Percentiles rank a stretch among this genome's conserved stretches.
phyloP scores from a whole-genome alignment of 805 yeast genomes.

The Saturnispora mendoncae region DNA sequence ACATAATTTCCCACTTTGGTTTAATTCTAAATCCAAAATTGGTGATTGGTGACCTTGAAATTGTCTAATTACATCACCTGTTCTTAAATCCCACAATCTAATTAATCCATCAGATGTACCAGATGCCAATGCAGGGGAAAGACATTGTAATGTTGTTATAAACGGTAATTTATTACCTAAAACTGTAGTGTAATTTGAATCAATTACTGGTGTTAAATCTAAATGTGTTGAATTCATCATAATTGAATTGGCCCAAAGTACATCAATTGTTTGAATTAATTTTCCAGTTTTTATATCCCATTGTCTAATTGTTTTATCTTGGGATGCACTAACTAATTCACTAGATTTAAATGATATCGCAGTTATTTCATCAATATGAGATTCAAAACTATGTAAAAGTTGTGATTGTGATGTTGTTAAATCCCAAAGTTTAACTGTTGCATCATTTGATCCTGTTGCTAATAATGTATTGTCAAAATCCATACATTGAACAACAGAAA shows the following conservation, averaged over 20 bases:
- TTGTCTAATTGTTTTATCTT: slow-evolving; percentile 63
- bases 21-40: slow-evolving; percentile 60
- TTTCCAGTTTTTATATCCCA: slow-evolving; percentile 65
- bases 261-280: slow-evolving; percentile 63
- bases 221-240: slow-evolving; percentile 17
- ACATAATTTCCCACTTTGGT: slow-evolving; percentile 45
- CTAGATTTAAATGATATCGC: slow-evolving; percentile 47
- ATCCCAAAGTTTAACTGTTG: slow-evolving; percentile 57
- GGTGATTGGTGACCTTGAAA: slow-evolving; percentile 63
- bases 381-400: slow-evolving; percentile 43
- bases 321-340: slow-evolving; percentile 59
- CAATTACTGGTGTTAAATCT: slow-evolving; percentile 4
- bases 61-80: slow-evolving; percentile 55
- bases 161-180: slow-evolving; percentile 28
- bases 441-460: slow-evolving; percentile 55
- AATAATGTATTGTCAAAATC: slow-evolving; percentile 42
- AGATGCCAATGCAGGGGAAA: slow-evolving; percentile 68
- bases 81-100: slow-evolving; percentile 66
- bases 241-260: slow-evolving; percentile 46
- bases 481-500: slow-evolving; percentile 49
- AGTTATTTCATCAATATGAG: slow-evolving; percentile 60
- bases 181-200: slow-evolving; percentile 8
- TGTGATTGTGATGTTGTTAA: slow-evolving; percentile 12
- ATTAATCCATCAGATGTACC: slow-evolving; percentile 73
- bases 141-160: slow-evolving; percentile 61